A percentile compares a stretch with the other conserved stretches of the same genome.
Evolutionary conservation across 495 filamentous ascomycete genomes (phyloP).

Genomic region (Penicillium antarcticum): DNA sequence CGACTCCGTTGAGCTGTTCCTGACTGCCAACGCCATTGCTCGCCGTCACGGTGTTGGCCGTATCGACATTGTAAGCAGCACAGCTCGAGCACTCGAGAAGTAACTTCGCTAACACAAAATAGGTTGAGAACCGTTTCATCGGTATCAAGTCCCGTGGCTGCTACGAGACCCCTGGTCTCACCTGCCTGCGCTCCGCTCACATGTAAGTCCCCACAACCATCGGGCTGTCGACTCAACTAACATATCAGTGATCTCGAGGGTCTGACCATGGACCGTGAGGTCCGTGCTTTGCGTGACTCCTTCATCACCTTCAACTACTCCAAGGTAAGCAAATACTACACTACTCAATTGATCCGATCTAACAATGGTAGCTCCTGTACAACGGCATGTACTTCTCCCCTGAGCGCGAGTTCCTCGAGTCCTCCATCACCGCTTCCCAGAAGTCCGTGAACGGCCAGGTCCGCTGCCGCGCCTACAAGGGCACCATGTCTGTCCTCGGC

Average conservation of each 20-base stretch:
- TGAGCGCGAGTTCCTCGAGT: conserved; percentile 76
- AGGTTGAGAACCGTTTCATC: conserved; percentile 77
- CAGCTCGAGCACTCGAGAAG: too few relatives aligned
- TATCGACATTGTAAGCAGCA: conserved; percentile 71
- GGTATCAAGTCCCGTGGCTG: conserved; percentile 85
- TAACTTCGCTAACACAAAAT: not conserved
- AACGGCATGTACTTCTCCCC: conserved; percentile 76
- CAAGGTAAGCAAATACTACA: conserved; percentile 34
- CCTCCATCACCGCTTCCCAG: conserved; percentile 67
- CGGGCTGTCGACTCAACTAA: not conserved
- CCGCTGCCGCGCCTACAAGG: conserved; percentile 73
- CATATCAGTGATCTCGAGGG: conserved; percentile 67
- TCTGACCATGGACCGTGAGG: conserved; percentile 78
- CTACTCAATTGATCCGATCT: not conserved
- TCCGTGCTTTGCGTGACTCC: conserved; percentile 78
- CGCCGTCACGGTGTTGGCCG: conserved; percentile 75
- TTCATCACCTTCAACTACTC: conserved; percentile 74
- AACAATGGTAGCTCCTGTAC: conserved; percentile 54
- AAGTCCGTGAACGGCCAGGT: conserved; percentile 70
- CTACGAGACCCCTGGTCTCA: conserved; percentile 80
- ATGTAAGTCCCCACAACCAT: conserved; percentile 32
- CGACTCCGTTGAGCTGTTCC: conserved; percentile 76
- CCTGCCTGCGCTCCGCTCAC: conserved; percentile 72
- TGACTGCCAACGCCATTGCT: conserved; percentile 74
- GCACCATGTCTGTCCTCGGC: conserved; percentile 68